Percentiles rank a stretch among this genome's conserved stretches.
phyloP scores from a whole-genome alignment of 352 stramenopile genomes.

The Phytophthora foliorum region DNA sequence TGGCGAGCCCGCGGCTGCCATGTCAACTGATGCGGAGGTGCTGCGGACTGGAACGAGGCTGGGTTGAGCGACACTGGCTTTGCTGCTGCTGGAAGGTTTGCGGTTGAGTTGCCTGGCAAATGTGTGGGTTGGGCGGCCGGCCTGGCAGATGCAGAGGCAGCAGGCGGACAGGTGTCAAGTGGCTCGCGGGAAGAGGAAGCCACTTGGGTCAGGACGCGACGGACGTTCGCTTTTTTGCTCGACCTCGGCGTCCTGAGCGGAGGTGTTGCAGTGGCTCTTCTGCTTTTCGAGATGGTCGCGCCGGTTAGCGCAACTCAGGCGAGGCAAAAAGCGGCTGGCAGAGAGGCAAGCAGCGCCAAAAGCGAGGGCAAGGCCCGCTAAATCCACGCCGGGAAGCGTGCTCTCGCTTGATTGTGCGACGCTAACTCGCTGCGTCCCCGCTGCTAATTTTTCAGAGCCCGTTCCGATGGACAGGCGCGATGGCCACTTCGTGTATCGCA shows the following conservation, averaged over 20 bases:
- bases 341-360: constrained; percentile 36
- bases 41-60: constrained; percentile 5
- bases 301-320: constrained; percentile 23
- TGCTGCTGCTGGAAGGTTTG: constrained; percentile 16
- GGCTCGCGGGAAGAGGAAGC: constrained; percentile 37
- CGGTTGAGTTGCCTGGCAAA: constrained; percentile 31
- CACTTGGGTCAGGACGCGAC: constrained; percentile 51
- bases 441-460: constrained; percentile 37
- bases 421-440: constrained; percentile 36
- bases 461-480: constrained; percentile 14
- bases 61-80: constrained; percentile 18
- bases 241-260: constrained; percentile 40
- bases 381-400: constrained; percentile 23
- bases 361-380: constrained; percentile 22
- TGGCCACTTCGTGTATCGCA: constrained; percentile 16
- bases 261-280: constrained; percentile 38
- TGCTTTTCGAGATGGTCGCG: constrained; percentile 49
- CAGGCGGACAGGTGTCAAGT: constrained; percentile 33
- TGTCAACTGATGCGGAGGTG: constrained; percentile 29
- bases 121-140: constrained; percentile 20
- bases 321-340: constrained; percentile 34
- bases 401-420: constrained; percentile 22
- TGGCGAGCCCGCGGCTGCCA: constrained; percentile 41
- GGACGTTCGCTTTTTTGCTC: constrained; percentile 53
- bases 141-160: constrained; percentile 26